Evolutionary conservation across 2,329 filamentous ascomycete genomes (phyloP).

Genomic region (Cadophora malorum): DNA sequence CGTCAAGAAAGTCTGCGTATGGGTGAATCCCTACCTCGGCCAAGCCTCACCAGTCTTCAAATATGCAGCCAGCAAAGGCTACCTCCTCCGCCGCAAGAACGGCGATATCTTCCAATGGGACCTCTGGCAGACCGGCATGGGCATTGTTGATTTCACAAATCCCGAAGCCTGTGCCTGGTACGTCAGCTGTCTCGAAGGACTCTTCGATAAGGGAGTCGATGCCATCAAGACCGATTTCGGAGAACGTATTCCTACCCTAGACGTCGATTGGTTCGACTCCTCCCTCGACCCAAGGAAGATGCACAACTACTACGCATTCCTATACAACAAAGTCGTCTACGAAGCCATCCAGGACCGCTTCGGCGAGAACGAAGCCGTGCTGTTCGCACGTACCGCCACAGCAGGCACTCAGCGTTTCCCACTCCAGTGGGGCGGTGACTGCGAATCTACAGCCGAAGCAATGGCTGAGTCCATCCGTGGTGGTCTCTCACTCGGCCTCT

Average conservation of each 20-base stretch:
- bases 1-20: conserved; percentile 57
- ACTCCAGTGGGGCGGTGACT: conserved; percentile 67
- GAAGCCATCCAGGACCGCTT: conserved; percentile 56
- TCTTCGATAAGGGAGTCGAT: conserved; percentile 66
- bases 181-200: conserved; percentile 54
- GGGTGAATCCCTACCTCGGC: conserved; percentile 68
- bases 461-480: conserved; percentile 68
- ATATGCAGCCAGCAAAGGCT: conserved; percentile 61
- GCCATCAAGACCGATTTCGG: conserved; percentile 70
- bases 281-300: conserved; percentile 59
- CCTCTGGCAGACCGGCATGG: conserved; percentile 69
- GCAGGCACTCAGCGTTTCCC: conserved; percentile 66
- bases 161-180: conserved; percentile 64
- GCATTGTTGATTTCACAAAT: conserved; percentile 67
- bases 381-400: conserved; percentile 65
- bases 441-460: conserved; percentile 66
- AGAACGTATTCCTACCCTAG: conserved; percentile 62
- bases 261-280: conserved; percentile 60
- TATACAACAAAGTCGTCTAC: conserved; percentile 67
- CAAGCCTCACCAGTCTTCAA: conserved; percentile 65
- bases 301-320: conserved; percentile 69
- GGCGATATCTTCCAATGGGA: conserved; percentile 69
- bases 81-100: conserved; percentile 63
- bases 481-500: conserved; percentile 61
- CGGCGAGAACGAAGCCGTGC: conserved; percentile 57